A percentile compares a stretch with the other conserved stretches of the same genome.
Evolutionary conservation across 176 grass and related monocot species (phyloP).

Genomic region (Eremochloa ophiuroides): DNA sequence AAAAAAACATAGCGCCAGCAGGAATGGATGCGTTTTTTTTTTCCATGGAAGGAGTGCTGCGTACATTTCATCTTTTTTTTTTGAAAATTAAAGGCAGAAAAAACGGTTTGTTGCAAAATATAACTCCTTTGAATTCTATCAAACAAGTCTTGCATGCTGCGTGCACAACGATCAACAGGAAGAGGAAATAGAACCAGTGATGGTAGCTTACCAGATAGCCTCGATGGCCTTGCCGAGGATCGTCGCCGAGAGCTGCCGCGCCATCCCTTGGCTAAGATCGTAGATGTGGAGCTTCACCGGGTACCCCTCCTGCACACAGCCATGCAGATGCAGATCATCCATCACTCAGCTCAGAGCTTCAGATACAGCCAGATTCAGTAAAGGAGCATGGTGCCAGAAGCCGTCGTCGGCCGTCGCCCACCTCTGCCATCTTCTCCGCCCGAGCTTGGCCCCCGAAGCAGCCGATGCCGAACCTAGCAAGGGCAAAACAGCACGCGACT

Average conservation of each 20-base stretch:
- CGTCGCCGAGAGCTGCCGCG: slow-evolving; percentile 56
- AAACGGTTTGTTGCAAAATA: neutral
- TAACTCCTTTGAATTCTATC: neutral
- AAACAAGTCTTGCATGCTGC: neutral
- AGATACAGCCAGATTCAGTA: neutral
- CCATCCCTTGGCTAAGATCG: slow-evolving; percentile 81
- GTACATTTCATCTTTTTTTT: too few species aligned
- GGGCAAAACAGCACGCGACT: neutral
- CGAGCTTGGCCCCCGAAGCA: slow-evolving; percentile 50
- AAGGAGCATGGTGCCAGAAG: neutral
- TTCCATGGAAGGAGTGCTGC: too few species aligned
- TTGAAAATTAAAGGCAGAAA: neutral
- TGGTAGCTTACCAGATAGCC: slow-evolving; percentile 72
- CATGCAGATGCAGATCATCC: neutral
- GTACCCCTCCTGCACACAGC: slow-evolving; percentile 59
- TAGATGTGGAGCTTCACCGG: slow-evolving; percentile 88
- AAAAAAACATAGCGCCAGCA: too few species aligned
- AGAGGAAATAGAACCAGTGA: neutral
- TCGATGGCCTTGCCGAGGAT: slow-evolving; percentile 69
- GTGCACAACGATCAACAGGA: neutral
- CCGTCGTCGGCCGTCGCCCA: neutral
- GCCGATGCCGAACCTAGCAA: slow-evolving; percentile 47
- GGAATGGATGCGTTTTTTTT: neutral
- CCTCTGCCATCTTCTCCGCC: slow-evolving; percentile 60
- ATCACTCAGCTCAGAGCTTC: neutral